These are phyloP conservation scores for Chaetomium fimeti DNA, from an alignment of 495 filamentous ascomycete genomes.

Conservation along the genomic window DNA sequence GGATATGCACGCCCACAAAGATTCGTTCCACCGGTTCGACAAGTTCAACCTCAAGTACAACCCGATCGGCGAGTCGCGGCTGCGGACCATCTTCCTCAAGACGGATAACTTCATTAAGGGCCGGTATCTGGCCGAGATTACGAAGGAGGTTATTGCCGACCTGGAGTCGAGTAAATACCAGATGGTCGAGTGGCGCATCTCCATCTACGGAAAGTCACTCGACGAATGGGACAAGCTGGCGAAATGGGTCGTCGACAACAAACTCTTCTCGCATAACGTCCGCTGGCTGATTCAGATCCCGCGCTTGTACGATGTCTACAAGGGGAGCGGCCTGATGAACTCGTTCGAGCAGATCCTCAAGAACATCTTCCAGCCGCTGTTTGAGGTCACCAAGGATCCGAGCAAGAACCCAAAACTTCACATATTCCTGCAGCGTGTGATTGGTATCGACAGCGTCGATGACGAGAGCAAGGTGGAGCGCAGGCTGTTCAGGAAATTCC, in stretches of 20 bases:
- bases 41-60: slow-evolving; percentile 99
- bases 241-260: slow-evolving; percentile 98
- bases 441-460: slow-evolving; percentile 96
- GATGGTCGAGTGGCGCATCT: slow-evolving; percentile 98
- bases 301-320: slow-evolving; percentile 93
- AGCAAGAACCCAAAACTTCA: slow-evolving; percentile 87
- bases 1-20: slow-evolving; percentile 98
- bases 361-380: slow-evolving; percentile 91
- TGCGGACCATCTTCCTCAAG: slow-evolving; percentile 95
- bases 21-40: slow-evolving; percentile 98
- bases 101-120: slow-evolving; percentile 97
- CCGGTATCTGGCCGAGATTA: slow-evolving; percentile 93
- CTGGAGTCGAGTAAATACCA: slow-evolving; percentile 98
- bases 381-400: slow-evolving; percentile 90
- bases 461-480: slow-evolving; percentile 97
- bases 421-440: slow-evolving; percentile 88
- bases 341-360: slow-evolving; percentile 87
- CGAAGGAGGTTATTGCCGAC: slow-evolving; percentile 96
- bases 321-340: slow-evolving; percentile 77
- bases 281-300: slow-evolving; percentile 97
- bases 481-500: slow-evolving; percentile 88
- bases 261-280: slow-evolving; percentile 94
- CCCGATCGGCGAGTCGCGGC: slow-evolving; percentile 89
- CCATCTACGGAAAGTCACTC: slow-evolving; percentile 85
- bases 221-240: slow-evolving; percentile 98